Percentiles rank a stretch among this genome's conserved stretches.
These are phyloP conservation scores for Chlorokybus atmophyticus DNA, from an alignment of 139 green algal species.

Conservation along the genomic window DNA sequence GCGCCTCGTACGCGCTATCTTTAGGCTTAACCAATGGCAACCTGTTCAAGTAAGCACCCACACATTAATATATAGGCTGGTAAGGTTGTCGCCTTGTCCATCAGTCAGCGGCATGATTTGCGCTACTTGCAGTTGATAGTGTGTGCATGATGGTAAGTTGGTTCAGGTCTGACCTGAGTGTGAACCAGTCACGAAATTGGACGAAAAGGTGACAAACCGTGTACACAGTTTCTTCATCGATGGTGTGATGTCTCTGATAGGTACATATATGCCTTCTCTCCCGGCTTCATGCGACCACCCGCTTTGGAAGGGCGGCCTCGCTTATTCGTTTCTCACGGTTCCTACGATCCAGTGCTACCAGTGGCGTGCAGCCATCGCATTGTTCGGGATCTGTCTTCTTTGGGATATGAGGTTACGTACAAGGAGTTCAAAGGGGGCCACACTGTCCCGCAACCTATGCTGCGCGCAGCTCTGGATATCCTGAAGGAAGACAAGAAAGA, in stretches of 20 bases:
- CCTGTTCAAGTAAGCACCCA: background rate
- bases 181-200: too few species aligned
- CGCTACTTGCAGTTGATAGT: too few species aligned
- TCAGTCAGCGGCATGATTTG: too few species aligned
- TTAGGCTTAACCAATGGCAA: background rate
- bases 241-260: too few species aligned
- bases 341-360: background rate
- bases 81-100: too few species aligned
- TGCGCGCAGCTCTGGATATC: too few species aligned
- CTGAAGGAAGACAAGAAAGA: too few species aligned
- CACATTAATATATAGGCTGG: background rate
- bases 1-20: conserved; percentile 3
- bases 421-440: background rate
- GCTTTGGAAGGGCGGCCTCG: background rate
- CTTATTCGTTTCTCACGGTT: background rate
- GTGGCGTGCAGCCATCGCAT: conserved; percentile 1
- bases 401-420: background rate
- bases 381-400: background rate
- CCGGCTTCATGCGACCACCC: background rate
- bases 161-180: too few species aligned
- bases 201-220: too few species aligned
- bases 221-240: too few species aligned
- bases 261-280: conserved; percentile 3
- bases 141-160: too few species aligned
- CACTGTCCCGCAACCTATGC: too few species aligned